phyloP scores from a whole-genome alignment of 352 stramenopile species.

The Pythium chondricola region DNA sequence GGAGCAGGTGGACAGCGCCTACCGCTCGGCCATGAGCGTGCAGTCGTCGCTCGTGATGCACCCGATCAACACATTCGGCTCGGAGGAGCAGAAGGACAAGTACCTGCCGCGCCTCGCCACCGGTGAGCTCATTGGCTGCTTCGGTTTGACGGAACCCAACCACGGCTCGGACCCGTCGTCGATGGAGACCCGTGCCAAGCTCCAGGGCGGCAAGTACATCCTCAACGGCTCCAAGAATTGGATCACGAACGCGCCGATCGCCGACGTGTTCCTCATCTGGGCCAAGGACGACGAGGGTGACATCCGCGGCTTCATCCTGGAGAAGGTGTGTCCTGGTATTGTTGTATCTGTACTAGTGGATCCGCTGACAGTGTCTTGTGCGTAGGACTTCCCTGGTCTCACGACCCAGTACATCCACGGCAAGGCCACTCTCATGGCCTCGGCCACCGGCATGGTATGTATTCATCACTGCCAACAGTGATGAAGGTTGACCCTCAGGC shows the following conservation, averaged over 20 bases:
- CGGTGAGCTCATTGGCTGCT: slow-evolving; percentile 96
- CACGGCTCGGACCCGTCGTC: slow-evolving; percentile 94
- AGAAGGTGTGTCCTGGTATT: slow-evolving; percentile 60
- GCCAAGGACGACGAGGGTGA: slow-evolving; percentile 93
- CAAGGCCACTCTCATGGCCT: slow-evolving; percentile 94
- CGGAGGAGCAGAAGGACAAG: slow-evolving; percentile 92
- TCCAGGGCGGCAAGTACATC: slow-evolving; percentile 90
- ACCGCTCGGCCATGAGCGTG: slow-evolving; percentile 96
- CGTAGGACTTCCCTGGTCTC: slow-evolving; percentile 87
- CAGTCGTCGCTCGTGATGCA: slow-evolving; percentile 98
- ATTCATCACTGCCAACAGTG: too few relatives aligned
- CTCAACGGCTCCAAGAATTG: slow-evolving; percentile 93
- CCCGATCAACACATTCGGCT: slow-evolving; percentile 97
- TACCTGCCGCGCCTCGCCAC: slow-evolving; percentile 93
- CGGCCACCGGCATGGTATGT: slow-evolving; percentile 88
- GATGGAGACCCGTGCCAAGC: slow-evolving; percentile 93
- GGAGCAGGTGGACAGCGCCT: slow-evolving; percentile 95
- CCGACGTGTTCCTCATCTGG: slow-evolving; percentile 97
- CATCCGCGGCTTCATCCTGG: slow-evolving; percentile 93
- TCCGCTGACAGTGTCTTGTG: too few relatives aligned
- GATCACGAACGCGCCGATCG: slow-evolving; percentile 98
- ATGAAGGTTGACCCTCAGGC: too few relatives aligned
- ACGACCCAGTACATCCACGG: slow-evolving; percentile 94
- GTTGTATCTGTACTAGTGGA: too few relatives aligned
- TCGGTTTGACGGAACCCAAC: slow-evolving; percentile 97